Evolutionary conservation across 441 rosid species (phyloP).

Genomic region (Syzygium malaccense): DNA sequence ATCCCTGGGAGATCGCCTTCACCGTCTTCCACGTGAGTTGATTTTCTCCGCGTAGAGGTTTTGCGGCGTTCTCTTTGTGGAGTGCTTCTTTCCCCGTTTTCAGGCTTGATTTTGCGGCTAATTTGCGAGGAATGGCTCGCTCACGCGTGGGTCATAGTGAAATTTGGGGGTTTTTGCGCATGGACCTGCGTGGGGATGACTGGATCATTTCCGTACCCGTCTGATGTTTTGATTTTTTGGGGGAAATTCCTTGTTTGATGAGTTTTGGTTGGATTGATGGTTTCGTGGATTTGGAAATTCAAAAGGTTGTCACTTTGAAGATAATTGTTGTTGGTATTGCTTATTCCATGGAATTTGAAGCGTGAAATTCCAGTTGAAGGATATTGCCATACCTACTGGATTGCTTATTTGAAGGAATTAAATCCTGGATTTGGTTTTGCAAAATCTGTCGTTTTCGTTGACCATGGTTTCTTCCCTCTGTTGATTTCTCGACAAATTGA

Average conservation of each 20-base stretch:
- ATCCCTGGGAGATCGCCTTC: conserved; percentile 94
- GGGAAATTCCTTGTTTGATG: neutral
- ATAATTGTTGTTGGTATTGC: neutral
- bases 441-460: neutral
- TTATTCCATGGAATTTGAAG: neutral
- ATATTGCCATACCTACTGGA: neutral
- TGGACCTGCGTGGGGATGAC: neutral
- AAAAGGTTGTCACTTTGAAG: neutral
- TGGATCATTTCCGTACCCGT: neutral
- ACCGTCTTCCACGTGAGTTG: conserved; percentile 76
- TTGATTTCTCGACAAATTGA: neutral
- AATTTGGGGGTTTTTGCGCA: neutral
- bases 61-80: neutral
- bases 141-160: neutral
- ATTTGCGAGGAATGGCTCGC: neutral
- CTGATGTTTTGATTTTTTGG: neutral
- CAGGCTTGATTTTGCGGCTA: neutral
- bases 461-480: neutral
- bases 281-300: neutral
- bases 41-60: neutral
- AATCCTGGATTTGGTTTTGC: neutral
- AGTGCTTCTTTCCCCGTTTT: neutral
- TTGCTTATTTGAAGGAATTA: neutral
- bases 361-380: neutral
- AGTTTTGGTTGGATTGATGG: neutral